Evolutionary conservation across 164 flowering plant genomes (phyloP).

Genomic region (Vitis riparia): DNA sequence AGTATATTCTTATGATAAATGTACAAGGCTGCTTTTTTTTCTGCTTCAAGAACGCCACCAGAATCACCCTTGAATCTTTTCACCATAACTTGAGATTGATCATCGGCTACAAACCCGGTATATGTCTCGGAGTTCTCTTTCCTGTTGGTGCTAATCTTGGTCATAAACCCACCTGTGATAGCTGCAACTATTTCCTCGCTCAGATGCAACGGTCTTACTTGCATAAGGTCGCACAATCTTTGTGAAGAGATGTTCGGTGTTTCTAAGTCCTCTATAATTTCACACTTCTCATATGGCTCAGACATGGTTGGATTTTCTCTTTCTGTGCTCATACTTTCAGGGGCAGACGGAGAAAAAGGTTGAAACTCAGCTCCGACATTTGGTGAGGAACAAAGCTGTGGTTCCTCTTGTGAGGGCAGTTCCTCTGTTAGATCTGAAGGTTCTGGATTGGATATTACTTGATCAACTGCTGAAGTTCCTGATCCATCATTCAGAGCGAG

Average conservation of each 20-base stretch:
- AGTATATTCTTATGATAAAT: slow-evolving; percentile 37
- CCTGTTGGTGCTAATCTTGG: not conserved
- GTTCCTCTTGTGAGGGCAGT: not conserved
- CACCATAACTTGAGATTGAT: slow-evolving; percentile 18
- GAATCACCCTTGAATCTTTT: slow-evolving; percentile 18
- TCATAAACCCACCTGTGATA: slow-evolving; percentile 15
- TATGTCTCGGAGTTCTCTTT: slow-evolving; percentile 14
- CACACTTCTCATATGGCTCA: not conserved
- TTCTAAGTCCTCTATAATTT: not conserved
- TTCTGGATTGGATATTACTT: slow-evolving; percentile 1
- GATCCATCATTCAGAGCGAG: not conserved
- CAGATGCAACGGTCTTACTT: slow-evolving; percentile 18
- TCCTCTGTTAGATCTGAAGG: slow-evolving; percentile 7
- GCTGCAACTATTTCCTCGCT: slow-evolving; percentile 24
- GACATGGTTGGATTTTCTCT: not conserved
- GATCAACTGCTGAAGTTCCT: not conserved
- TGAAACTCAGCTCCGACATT: not conserved
- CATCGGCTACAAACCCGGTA: slow-evolving; percentile 13
- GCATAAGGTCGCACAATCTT: not conserved
- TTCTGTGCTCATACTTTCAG: slow-evolving; percentile 2
- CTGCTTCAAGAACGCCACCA: slow-evolving; percentile 29
- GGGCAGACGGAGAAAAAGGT: slow-evolving; percentile 2
- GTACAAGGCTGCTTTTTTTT: slow-evolving; percentile 27
- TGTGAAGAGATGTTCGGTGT: not conserved
- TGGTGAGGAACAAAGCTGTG: slow-evolving; percentile 3